These are phyloP conservation scores for Trichoderma sp. DNA, from an alignment of 2,329 filamentous ascomycete species.

Conservation along the genomic window DNA sequence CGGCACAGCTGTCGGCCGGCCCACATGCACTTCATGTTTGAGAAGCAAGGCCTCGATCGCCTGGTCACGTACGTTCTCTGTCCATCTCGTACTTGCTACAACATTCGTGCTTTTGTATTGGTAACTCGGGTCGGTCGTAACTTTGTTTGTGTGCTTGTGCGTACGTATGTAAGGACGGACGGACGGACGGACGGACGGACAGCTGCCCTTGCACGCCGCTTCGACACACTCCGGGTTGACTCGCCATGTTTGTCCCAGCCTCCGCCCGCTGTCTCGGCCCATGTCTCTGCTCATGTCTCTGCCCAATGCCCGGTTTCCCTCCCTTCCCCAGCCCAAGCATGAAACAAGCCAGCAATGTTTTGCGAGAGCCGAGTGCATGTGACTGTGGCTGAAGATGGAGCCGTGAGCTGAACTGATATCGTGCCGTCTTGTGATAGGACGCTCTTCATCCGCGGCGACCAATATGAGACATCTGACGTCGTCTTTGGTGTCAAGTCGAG, in stretches of 20 bases:
- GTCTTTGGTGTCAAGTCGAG: conserved; percentile 87
- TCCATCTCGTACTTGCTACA: neutral
- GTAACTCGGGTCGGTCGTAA: neutral
- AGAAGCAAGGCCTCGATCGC: conserved; percentile 75
- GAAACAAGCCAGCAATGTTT: neutral
- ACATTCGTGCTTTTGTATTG: too few relatives aligned
- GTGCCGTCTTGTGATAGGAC: conserved; percentile 52
- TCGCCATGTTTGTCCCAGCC: neutral
- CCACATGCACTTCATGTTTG: conserved; percentile 89
- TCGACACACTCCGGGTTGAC: neutral
- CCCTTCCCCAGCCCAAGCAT: neutral
- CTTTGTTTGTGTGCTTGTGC: too few relatives aligned
- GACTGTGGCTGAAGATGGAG: neutral
- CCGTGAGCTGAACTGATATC: neutral
- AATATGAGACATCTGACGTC: conserved; percentile 80
- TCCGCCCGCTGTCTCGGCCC: neutral
- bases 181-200: too few relatives aligned
- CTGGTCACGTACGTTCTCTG: conserved; percentile 71
- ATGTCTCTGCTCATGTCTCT: neutral
- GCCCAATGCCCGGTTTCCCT: neutral
- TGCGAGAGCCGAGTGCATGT: neutral
- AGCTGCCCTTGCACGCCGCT: neutral
- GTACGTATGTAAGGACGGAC: neutral
- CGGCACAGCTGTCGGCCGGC: conserved; percentile 77
- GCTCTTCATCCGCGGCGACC: conserved; percentile 75